Percentiles rank a stretch among this genome's conserved stretches.
These are phyloP conservation scores for Lepidium africanum DNA, from an alignment of 345 rosid species.

Conservation along the genomic window DNA sequence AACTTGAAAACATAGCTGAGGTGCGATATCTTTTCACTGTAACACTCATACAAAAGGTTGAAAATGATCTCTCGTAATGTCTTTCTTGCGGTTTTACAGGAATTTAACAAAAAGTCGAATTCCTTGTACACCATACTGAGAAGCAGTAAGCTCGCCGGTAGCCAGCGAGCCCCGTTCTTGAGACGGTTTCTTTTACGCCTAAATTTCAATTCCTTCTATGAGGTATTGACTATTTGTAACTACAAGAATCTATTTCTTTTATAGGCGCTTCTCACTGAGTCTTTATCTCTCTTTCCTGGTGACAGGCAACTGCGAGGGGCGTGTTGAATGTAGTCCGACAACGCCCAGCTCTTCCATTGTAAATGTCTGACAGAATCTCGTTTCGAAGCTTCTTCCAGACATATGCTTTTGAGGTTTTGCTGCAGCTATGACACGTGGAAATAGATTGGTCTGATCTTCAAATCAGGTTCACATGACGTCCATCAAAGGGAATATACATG, in stretches of 20 bases:
- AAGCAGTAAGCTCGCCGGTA: slow-evolving; percentile 91
- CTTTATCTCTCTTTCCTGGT: slow-evolving; percentile 6
- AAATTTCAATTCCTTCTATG: slow-evolving; percentile 83
- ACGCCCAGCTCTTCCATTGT: slow-evolving; percentile 56
- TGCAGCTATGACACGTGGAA: neutral
- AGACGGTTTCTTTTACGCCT: slow-evolving; percentile 90
- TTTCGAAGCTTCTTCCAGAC: neutral
- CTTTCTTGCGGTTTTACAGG: slow-evolving; percentile 36
- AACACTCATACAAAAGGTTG: neutral
- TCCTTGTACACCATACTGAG: slow-evolving; percentile 83
- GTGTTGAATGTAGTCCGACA: slow-evolving; percentile 78
- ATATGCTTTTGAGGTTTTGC: neutral
- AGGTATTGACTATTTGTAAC: slow-evolving; percentile 37
- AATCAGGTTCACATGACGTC: neutral
- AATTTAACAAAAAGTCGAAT: slow-evolving; percentile 92
- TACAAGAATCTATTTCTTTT: neutral
- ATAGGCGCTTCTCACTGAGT: neutral
- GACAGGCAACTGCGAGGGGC: slow-evolving; percentile 81
- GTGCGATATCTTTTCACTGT: slow-evolving; percentile 25
- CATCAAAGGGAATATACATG: neutral
- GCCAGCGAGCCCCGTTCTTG: slow-evolving; percentile 93
- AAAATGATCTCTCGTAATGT: neutral
- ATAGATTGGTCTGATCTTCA: slow-evolving; percentile 2
- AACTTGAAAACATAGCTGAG: slow-evolving; percentile 82
- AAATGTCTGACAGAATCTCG: slow-evolving; percentile 13